Evolutionary conservation across 2,329 filamentous ascomycete genomes (phyloP), one percentile per base, ranked within the genome.

Genomic region (Pseudogymnoascus sp.): DNA sequence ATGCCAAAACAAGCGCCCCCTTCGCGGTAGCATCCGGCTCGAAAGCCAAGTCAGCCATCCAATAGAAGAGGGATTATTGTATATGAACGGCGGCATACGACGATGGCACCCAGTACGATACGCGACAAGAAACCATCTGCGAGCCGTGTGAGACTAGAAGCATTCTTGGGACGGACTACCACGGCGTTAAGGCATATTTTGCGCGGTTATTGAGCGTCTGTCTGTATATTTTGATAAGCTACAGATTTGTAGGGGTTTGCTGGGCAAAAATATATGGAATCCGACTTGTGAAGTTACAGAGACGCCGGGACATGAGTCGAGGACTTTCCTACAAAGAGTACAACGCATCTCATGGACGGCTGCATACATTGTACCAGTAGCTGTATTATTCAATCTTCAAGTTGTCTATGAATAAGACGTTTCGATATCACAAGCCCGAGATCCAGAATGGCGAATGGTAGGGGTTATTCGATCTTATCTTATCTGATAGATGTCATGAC

Each of bases 1-100:
- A 64, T 37, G 59, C 42, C 23, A 62, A 68, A 63, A 70, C 70
- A 62, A 66, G 65, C 53, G 63, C 3, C 50, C n/a, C 62, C 42
- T 63, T 62, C 40, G 33, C 60, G 7, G 59, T 21, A 42, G 50
- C 63, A 50, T 53, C 65, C 7, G 64, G 65, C 56, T 59, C 59
- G 65, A 67, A 70, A 37, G 56, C 62, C 25, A 68, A 67, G 65
- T 35, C 35, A 61, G 10, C 12, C 18, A 28, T 60, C 23, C 50
- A 63, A 16, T 59, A 38, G 40, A 31, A 60, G 18, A 18, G 16
- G 18, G n/a, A 8, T 56, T 56, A 16, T 33, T 35, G 28, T 21
- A 56, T 56, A 21, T 56, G 28, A 33, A 21, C 16, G 28, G 50
- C 11, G 10, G 10, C 28, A 56, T 33, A 21, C 8, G 16, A 5